Evolutionary conservation across 345 rosid species (phyloP).

Genomic region (Alliaria petiolata): DNA sequence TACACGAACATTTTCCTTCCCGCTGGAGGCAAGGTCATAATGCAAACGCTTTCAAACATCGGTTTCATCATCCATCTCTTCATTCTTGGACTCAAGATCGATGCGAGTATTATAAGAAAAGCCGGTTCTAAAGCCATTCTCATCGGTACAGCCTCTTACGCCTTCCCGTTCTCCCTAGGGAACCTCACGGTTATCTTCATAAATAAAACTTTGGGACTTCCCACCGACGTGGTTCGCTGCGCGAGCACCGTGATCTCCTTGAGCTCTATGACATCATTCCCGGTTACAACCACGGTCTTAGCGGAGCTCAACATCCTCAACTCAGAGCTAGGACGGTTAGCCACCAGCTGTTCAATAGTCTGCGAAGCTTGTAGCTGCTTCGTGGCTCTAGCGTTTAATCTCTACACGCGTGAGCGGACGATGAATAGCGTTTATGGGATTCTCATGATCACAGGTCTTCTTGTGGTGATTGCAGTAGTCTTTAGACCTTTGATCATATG

Average conservation of each 20-base stretch:
- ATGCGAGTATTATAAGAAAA: slow-evolving; percentile 23
- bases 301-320: slow-evolving; percentile 32
- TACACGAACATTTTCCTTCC: slow-evolving; percentile 22
- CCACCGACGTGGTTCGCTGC: background rate
- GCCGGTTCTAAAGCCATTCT: slow-evolving; percentile 23
- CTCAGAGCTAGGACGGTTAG: slow-evolving; percentile 36
- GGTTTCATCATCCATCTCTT: slow-evolving; percentile 36
- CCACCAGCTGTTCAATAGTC: slow-evolving; percentile 30
- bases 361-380: slow-evolving; percentile 27
- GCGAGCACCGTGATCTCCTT: slow-evolving; percentile 6
- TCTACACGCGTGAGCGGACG: slow-evolving; percentile 22
- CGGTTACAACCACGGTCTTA: slow-evolving; percentile 32
- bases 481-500: slow-evolving; percentile 26
- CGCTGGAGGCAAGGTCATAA: slow-evolving; percentile 17
- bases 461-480: background rate
- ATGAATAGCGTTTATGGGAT: background rate
- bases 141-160: slow-evolving; percentile 32
- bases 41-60: slow-evolving; percentile 30
- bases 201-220: background rate
- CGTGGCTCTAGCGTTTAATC: slow-evolving; percentile 18
- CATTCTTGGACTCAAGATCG: slow-evolving; percentile 29
- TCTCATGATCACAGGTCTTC: background rate
- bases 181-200: slow-evolving; percentile 12
- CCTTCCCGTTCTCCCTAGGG: slow-evolving; percentile 29
- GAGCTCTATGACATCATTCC: slow-evolving; percentile 33